Conservation (phyloP, 306 rosid species). For the Quercus robur region DNA sequence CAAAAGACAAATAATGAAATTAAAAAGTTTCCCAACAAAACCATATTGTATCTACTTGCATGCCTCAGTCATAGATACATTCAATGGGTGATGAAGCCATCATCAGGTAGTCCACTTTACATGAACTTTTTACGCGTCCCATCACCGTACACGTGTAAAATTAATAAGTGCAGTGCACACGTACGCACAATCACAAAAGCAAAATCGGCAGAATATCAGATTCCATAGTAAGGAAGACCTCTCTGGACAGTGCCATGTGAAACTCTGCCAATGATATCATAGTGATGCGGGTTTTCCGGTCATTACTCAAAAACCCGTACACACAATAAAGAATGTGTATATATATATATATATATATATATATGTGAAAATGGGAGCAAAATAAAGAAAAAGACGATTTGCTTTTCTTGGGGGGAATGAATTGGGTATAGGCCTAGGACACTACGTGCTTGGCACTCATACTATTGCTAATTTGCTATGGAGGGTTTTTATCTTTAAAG, state of each 20-base stretch:
- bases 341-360: background rate
- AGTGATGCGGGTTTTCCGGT: slow-evolving; percentile 15
- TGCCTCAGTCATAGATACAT: background rate
- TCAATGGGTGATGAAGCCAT: background rate
- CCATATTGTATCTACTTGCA: background rate
- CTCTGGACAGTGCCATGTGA: slow-evolving; percentile 41
- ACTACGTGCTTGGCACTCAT: background rate
- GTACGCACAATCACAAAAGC: slow-evolving; percentile 39
- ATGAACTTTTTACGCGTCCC: background rate
- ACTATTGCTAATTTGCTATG: background rate
- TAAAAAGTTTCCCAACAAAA: no score
- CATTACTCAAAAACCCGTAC: slow-evolving; percentile 28
- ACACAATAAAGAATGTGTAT: background rate
- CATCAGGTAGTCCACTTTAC: no score
- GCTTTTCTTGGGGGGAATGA: slow-evolving; percentile 12
- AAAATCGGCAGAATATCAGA: slow-evolving; percentile 8
- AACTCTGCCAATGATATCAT: slow-evolving; percentile 24
- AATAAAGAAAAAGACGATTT: background rate
- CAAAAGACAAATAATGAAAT: no score
- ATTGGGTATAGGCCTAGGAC: background rate
- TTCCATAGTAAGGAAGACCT: no score
- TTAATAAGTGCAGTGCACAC: slow-evolving; percentile 4
- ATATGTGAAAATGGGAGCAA: background rate
- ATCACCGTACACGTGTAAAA: slow-evolving; percentile 54
- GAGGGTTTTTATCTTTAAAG: no score